Evolutionary conservation across 2,329 filamentous ascomycete species (phyloP), one percentile per base, ranked within the genome.

Genomic region (Talaromyces marneffei): DNA sequence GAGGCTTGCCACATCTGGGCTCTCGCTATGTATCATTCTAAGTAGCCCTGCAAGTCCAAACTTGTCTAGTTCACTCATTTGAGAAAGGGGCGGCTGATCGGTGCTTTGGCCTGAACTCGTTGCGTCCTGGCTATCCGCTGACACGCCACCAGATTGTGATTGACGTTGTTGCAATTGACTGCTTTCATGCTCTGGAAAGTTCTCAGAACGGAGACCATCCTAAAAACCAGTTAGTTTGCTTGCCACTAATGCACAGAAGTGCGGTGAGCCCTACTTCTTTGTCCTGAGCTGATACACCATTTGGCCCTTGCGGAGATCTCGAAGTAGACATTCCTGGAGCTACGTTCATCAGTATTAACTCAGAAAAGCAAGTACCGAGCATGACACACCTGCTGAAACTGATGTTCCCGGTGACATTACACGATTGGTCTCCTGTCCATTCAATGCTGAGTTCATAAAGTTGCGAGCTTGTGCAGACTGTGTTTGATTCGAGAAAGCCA

Each of bases 11-110:
- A 80, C 72, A 71, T 80, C 84, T 14, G 78, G 77, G 67, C 77
- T 83, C 63, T 82, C 82, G 64, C 78, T 76, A 59, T 79, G 80
- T 65, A 84, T 83, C 79, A 81, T 84, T 39, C 79, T 80, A 44
- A 85, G 71, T n/a, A 87, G 73, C 2, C 85, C 85, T 35, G 80
- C 78, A 57, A 88, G 75, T 7, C 85, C 85, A 65, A 82, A 87
- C 63, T 80, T 80, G 68, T 87, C 85, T 39, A 79, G 71, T 58
- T 85, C 83, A 46, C 78, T 82, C 83, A 87, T 85, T 59, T 86
- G 82, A 10, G 79, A 76, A 33, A 84, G 70, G 59, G 76, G 72
- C 52, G 71, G 71, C 62, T 76, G 74, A 57, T 78, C 75, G 39
- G 68, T 68, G 59, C 68, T 75, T 65, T 74, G 70, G 33, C 67